A percentile compares a stretch with the other conserved stretches of the same genome.
Conservation (phyloP, 805 yeast species). For the Metschnikowia picachoensis region DNA sequence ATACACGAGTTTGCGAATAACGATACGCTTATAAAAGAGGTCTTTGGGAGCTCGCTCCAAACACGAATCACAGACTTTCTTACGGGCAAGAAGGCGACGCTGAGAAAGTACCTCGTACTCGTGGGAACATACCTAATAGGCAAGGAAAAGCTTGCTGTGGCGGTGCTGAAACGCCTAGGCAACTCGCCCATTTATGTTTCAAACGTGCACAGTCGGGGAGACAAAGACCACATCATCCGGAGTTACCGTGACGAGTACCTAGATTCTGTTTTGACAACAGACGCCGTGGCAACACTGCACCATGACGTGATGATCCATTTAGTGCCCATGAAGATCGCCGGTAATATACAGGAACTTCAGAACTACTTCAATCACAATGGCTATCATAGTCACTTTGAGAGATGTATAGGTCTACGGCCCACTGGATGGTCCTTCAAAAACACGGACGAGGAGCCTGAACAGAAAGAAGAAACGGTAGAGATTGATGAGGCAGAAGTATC, state of each 20-base stretch:
- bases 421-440: slow-evolving; percentile 81
- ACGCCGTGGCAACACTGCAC: slow-evolving; percentile 41
- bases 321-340: slow-evolving; percentile 59
- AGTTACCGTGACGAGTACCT: slow-evolving; percentile 45
- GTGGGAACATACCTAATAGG: slow-evolving; percentile 93
- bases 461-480: slow-evolving; percentile 2
- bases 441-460: slow-evolving; percentile 9
- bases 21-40: slow-evolving; percentile 22
- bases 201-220: slow-evolving; percentile 42
- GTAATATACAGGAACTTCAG: slow-evolving; percentile 43
- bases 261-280: slow-evolving; percentile 25
- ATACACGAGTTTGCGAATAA: slow-evolving; percentile 34
- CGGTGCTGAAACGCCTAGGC: slow-evolving; percentile 48
- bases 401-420: slow-evolving; percentile 72
- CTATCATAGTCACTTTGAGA: slow-evolving; percentile 46
- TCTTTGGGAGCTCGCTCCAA: slow-evolving; percentile 36
- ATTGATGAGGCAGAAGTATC: slow-evolving; percentile 7
- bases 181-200: slow-evolving; percentile 54
- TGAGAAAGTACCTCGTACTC: slow-evolving; percentile 49
- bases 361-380: slow-evolving; percentile 47
- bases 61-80: slow-evolving; percentile 39
- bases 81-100: slow-evolving; percentile 15
- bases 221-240: slow-evolving; percentile 38
- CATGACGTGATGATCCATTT: slow-evolving; percentile 59
- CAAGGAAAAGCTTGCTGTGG: slow-evolving; percentile 78